These are phyloP conservation scores for Persicaria tinctoria DNA, from an alignment of 148 eudicot species.

Conservation along the genomic window DNA sequence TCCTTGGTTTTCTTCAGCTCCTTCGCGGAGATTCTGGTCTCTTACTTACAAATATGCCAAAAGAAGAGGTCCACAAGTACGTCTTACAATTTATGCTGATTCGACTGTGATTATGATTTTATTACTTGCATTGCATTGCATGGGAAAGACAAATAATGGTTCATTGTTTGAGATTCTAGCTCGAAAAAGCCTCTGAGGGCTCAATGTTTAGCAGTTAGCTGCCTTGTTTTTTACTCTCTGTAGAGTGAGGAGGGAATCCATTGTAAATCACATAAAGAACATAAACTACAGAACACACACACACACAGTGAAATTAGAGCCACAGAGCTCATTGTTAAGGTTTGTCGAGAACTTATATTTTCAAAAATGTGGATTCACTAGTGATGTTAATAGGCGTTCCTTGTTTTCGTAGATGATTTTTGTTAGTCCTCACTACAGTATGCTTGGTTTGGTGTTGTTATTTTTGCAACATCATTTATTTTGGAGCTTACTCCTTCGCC, in stretches of 20 bases:
- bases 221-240: too few species aligned
- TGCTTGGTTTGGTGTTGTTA: too few species aligned
- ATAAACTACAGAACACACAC: too few species aligned
- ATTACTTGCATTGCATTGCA: neutral
- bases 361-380: neutral
- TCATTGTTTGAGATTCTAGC: neutral
- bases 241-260: too few species aligned
- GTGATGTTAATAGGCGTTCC: too few species aligned
- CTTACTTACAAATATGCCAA: constrained; percentile 56
- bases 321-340: neutral
- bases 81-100: neutral
- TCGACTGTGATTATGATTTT: neutral
- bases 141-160: neutral
- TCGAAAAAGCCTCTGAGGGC: neutral
- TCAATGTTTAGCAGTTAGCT: too few species aligned
- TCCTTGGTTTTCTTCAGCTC: constrained; percentile 32
- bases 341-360: neutral
- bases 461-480: too few species aligned
- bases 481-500: too few species aligned
- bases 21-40: constrained; percentile 84
- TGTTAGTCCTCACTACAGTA: too few species aligned
- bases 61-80: constrained; percentile 75
- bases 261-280: too few species aligned
- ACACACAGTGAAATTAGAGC: too few species aligned
- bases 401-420: too few species aligned